Conservation (phyloP, 371 early-diverging fungal species). For the Lichtheimia corymbifera region DNA sequence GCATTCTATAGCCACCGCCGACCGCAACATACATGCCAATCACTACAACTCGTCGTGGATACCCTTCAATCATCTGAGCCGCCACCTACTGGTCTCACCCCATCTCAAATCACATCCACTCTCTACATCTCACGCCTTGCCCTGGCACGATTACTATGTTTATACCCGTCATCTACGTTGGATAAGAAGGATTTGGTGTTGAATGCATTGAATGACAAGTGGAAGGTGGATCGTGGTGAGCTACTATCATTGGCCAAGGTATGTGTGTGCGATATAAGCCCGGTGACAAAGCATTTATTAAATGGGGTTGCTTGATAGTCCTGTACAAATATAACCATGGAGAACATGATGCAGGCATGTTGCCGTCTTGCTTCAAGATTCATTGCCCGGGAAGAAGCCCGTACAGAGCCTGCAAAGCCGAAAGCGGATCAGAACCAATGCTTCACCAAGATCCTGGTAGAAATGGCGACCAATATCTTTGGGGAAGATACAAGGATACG, state of each 20-base stretch:
- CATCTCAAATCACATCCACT: conserved; percentile 17
- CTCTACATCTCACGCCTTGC: conserved; percentile 23
- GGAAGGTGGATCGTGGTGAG: conserved; percentile 16
- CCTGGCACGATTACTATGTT: conserved; percentile 29
- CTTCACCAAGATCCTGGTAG: conserved; percentile 15
- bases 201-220: conserved; percentile 21
- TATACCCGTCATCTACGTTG: conserved; percentile 20
- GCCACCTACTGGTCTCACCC: conserved; percentile 4
- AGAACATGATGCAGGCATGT: neutral
- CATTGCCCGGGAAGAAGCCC: conserved; percentile 22
- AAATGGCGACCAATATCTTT: conserved; percentile 25
- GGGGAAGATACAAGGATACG: conserved; percentile 16
- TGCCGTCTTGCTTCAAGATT: conserved; percentile 7
- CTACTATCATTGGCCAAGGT: conserved; percentile 25
- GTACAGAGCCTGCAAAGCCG: conserved; percentile 18
- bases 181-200: conserved; percentile 14
- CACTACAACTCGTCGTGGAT: conserved; percentile 9
- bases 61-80: neutral
- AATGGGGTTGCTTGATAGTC: neutral
- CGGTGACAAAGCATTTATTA: neutral
- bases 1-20: conserved; percentile 24
- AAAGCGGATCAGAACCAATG: conserved; percentile 20
- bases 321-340: neutral
- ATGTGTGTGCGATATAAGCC: neutral
- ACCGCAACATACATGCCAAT: conserved; percentile 24